phyloP scores from a whole-genome alignment of 2,329 filamentous ascomycete genomes.

The Didymellaceae sp. region DNA sequence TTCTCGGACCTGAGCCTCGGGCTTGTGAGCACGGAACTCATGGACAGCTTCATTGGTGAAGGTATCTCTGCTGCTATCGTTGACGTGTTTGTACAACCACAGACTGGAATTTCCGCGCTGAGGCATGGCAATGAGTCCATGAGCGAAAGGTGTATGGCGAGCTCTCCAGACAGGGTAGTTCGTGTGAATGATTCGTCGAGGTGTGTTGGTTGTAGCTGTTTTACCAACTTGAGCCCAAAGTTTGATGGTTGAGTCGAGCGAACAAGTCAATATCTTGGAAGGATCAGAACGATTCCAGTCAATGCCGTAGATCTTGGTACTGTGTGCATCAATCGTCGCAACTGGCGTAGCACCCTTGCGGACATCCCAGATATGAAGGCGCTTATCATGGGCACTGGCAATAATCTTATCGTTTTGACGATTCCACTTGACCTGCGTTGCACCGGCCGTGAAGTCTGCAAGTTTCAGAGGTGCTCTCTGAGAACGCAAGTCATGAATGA shows the following conservation, averaged over 20 bases:
- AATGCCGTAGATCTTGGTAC: constrained; percentile 92
- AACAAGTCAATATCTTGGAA: constrained; percentile 82
- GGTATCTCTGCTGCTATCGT: constrained; percentile 44
- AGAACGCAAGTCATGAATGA: constrained; percentile 86
- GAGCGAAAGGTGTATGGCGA: constrained; percentile 87
- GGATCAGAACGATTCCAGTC: constrained; percentile 87
- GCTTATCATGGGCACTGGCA: constrained; percentile 88
- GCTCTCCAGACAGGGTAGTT: constrained; percentile 91
- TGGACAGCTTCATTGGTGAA: constrained; percentile 47
- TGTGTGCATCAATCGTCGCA: constrained; percentile 84
- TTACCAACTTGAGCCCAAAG: constrained; percentile 81
- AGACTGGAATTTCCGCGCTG: constrained; percentile 85
- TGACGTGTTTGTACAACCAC: constrained; percentile 77
- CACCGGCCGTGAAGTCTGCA: constrained; percentile 94
- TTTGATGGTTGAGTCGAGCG: constrained; percentile 89
- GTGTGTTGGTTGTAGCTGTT: constrained; percentile 52
- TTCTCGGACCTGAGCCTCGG: constrained; percentile 73
- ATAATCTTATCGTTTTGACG: constrained; percentile 84
- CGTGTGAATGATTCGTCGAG: constrained; percentile 72
- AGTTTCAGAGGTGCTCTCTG: constrained; percentile 50
- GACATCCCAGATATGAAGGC: constrained; percentile 89
- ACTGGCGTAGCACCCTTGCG: constrained; percentile 79
- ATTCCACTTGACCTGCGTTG: constrained; percentile 95
- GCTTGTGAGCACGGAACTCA: constrained; percentile 62
- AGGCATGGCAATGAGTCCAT: constrained; percentile 87